These are phyloP conservation scores for Suillus lakei DNA, from an alignment of 768 basidiomycete genomes.

Conservation along the genomic window DNA sequence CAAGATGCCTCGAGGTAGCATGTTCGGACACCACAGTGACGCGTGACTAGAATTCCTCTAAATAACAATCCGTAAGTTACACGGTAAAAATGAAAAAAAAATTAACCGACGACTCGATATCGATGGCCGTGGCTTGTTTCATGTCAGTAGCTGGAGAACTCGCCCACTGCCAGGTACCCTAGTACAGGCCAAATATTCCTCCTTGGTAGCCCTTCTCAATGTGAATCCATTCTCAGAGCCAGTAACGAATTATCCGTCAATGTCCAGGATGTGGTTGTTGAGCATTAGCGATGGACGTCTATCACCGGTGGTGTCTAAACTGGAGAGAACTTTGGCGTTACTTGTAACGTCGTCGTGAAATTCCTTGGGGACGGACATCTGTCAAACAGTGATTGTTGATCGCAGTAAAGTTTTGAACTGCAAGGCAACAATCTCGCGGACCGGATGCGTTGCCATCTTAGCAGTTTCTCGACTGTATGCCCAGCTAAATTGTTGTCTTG, in stretches of 20 bases:
- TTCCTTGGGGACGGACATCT: conserved; percentile 47
- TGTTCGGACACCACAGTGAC: background rate
- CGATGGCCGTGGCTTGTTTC: background rate
- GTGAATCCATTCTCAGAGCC: conserved; percentile 58
- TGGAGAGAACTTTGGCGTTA: conserved; percentile 6
- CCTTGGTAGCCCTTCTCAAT: conserved; percentile 30
- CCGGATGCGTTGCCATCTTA: background rate
- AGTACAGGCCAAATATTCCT: conserved; percentile 44
- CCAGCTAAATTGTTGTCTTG: background rate
- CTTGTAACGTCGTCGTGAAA: conserved; percentile 56
- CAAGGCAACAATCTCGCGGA: background rate
- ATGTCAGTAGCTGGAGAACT: conserved; percentile 18
- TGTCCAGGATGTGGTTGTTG: conserved; percentile 15
- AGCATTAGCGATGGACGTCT: too few relatives aligned
- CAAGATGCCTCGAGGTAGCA: background rate
- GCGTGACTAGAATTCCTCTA: background rate
- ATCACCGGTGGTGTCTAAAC: background rate
- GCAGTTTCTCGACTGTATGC: background rate
- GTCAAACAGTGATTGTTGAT: conserved; percentile 45
- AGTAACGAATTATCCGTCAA: conserved; percentile 41
- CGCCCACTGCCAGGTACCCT: conserved; percentile 39
- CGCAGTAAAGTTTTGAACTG: conserved; percentile 40
- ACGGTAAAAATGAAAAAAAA: background rate
- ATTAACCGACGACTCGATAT: background rate
- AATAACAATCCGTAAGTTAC: background rate